Evolutionary conservation across 2,329 filamentous ascomycete species (phyloP), one percentile per base, ranked within the genome.

Genomic region (Metarhizium humberi): DNA sequence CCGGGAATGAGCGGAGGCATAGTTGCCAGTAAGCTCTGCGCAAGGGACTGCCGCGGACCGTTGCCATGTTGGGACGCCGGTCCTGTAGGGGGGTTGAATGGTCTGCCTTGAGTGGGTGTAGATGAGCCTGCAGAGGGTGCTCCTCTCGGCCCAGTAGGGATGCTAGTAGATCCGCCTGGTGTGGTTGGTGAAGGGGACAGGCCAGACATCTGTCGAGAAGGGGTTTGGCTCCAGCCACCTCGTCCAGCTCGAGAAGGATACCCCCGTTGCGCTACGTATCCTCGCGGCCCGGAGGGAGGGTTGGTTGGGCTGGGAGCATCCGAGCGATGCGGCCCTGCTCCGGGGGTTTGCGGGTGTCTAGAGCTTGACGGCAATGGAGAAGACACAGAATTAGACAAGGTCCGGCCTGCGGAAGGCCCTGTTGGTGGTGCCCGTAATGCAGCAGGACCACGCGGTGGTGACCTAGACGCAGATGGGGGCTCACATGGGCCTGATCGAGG

Each of bases 51-150:
- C 29, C 75, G 70, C 49, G 68, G 64, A 55, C 62, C 65, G 55
- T 65, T 62, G 49, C 66, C 62, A 56, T 72, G 70, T 58, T 71
- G 69, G n/a, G 69, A 64, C 18, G 71, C 69, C n/a, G 79, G 80
- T 3, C 80, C 80, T 1, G 80, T 82, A 3, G 79, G 80, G 2
- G 79, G 79, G 59, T 82, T 82, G 65, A 83, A 82, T 0, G 78
- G 73, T 16, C 71, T 66, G 29, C 63, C 58, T 72, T 79, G 58
- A 63, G 69, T 56, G 64, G 76, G 70, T 3, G 73, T 73, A 8
- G 73, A 67, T 8, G 73, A 63, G 20, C 71, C 68, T 34, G 61
- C 63, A 60, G 61, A 65, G 46, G 60, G 67, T 61, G 58, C 60
- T 13, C 59, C 66, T 50, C 77, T 70, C 10, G 77, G 78, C 2